phyloP scores from a whole-genome alignment of 2,329 filamentous ascomycete species.

The Lasiodiplodia hormozganensis region DNA sequence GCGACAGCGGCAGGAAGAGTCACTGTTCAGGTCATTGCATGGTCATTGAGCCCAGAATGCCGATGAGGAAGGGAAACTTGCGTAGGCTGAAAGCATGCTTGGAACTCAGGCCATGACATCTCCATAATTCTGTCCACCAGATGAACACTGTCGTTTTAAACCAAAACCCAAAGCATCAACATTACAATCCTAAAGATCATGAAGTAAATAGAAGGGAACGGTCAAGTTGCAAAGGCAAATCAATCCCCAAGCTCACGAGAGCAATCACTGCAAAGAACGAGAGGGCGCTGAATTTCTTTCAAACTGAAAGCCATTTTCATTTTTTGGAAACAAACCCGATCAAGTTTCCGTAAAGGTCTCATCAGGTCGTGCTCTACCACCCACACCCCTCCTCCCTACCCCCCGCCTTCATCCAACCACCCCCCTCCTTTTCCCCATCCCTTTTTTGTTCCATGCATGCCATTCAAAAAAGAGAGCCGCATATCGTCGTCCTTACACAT shows the following conservation, averaged over 20 bases:
- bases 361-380: conserved; percentile 5
- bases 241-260: neutral
- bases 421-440: neutral
- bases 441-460: neutral
- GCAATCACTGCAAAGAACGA: neutral
- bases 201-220: neutral
- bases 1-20: too few relatives aligned
- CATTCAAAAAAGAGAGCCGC: neutral
- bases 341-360: neutral
- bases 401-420: conserved; percentile 1
- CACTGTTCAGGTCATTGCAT: too few relatives aligned
- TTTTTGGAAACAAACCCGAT: neutral
- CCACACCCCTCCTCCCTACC: neutral
- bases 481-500: conserved; percentile 8
- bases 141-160: too few relatives aligned
- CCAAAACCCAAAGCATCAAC: neutral
- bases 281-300: neutral
- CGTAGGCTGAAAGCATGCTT: too few relatives aligned
- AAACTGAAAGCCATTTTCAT: neutral
- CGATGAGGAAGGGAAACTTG: too few relatives aligned
- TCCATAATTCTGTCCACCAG: too few relatives aligned
- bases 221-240: neutral
- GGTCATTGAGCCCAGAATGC: too few relatives aligned
- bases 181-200: neutral
- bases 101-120: too few relatives aligned